Conservation (phyloP, 2,329 filamentous ascomycete genomes). For the Epichloe gansuensis region DNA sequence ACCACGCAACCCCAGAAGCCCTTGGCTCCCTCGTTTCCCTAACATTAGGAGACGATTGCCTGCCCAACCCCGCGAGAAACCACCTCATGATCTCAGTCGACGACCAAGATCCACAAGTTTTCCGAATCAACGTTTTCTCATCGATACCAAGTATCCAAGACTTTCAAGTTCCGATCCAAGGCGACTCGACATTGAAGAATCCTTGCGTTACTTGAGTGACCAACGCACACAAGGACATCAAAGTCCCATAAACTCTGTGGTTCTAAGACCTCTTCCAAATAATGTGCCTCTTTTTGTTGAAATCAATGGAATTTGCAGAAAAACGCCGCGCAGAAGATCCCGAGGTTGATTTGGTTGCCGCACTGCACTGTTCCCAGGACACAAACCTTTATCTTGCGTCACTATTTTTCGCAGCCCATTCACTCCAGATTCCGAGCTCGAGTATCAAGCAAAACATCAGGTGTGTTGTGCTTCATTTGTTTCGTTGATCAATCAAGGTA, state of each 20-base stretch:
- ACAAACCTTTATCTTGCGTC: slow-evolving; percentile 2
- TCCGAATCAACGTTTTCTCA: slow-evolving; percentile 1
- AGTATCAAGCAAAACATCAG: slow-evolving; percentile 1
- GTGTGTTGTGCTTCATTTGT: not conserved
- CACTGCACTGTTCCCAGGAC: slow-evolving; percentile 7
- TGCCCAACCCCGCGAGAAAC: not conserved
- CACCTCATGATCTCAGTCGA: not conserved
- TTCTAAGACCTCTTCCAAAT: not conserved
- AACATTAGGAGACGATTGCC: not conserved
- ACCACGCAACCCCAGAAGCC: slow-evolving; percentile 3
- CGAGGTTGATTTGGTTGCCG: slow-evolving; percentile 20
- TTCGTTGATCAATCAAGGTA: not conserved
- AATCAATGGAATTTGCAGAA: slow-evolving; percentile 18
- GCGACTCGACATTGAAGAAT: not conserved
- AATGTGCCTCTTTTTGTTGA: slow-evolving; percentile 5
- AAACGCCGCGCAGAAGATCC: slow-evolving; percentile 19
- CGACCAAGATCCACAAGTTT: not conserved
- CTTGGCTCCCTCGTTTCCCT: slow-evolving; percentile 4
- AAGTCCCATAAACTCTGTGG: not conserved
- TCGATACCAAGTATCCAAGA: slow-evolving; percentile 3
- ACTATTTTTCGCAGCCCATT: slow-evolving; percentile 1
- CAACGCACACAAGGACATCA: not conserved
- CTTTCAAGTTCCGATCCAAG: not conserved
- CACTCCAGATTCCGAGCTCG: not conserved
- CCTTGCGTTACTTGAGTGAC: not conserved